Conservation (phyloP, 768 basidiomycete species). For the Boletus coccyginus region DNA sequence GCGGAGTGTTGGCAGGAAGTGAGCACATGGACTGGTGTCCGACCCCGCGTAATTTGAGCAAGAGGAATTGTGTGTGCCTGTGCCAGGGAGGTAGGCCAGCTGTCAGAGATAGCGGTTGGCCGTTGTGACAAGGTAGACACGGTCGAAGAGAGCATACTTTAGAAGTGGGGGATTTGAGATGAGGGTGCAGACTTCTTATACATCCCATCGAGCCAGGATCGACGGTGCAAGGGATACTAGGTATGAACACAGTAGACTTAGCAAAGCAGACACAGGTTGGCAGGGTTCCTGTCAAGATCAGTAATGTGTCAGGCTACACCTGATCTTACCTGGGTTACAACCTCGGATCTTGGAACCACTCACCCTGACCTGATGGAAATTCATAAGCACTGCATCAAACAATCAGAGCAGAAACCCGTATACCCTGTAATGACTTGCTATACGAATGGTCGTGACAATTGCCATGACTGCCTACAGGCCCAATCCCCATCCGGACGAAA, state of each 20-base stretch:
- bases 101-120: background rate
- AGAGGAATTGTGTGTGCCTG: too few species aligned
- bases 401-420: too few species aligned
- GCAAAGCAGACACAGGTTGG: conserved; percentile 3
- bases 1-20: background rate
- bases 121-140: background rate
- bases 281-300: background rate
- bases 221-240: background rate
- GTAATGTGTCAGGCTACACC: background rate
- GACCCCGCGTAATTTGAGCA: background rate
- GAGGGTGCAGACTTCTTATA: background rate
- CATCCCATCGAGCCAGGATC: background rate
- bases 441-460: background rate
- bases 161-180: background rate
- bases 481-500: too few species aligned
- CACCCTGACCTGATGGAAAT: too few species aligned
- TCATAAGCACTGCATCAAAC: background rate
- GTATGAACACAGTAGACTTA: background rate
- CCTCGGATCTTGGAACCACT: background rate
- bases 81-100: too few species aligned
- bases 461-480: background rate
- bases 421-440: background rate
- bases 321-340: background rate
- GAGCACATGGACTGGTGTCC: background rate
- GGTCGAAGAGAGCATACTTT: conserved; percentile 4